Evolutionary conservation across 352 stramenopile genomes (phyloP).

Genomic region (Thalassiosira mediterranea): DNA sequence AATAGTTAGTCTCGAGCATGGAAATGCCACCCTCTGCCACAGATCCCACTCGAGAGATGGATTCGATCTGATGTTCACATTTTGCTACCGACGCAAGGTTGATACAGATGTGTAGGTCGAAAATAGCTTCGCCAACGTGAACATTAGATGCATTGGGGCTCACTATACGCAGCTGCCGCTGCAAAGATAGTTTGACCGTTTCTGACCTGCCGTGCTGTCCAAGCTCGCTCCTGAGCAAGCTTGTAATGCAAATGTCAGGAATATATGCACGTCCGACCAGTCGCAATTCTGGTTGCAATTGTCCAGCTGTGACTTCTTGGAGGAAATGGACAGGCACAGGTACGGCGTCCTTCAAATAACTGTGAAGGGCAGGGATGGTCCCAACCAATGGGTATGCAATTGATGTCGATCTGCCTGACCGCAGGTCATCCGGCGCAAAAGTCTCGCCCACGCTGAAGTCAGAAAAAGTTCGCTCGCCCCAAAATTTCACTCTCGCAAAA

Average conservation of each 20-base stretch:
- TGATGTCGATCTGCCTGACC: not conserved
- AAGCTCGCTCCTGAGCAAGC: not conserved
- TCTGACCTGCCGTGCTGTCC: not conserved
- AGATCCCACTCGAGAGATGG: not conserved
- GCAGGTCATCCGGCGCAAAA: not conserved
- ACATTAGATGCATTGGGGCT: not conserved
- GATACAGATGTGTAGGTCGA: constrained; percentile 40
- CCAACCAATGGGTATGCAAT: constrained; percentile 43
- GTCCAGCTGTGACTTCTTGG: not conserved
- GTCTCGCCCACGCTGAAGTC: not conserved
- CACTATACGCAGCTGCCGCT: constrained; percentile 12
- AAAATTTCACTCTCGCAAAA: constrained; percentile 47
- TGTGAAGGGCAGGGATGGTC: constrained; percentile 17
- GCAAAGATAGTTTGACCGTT: constrained; percentile 17
- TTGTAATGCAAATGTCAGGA: constrained; percentile 22
- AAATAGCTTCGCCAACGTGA: constrained; percentile 23
- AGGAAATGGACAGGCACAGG: constrained; percentile 40
- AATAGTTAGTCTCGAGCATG: no score
- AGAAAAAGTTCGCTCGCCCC: constrained; percentile 18
- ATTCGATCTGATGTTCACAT: not conserved
- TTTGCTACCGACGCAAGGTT: not conserved
- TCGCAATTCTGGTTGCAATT: not conserved
- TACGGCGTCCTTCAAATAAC: constrained; percentile 50
- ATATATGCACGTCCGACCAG: constrained; percentile 35
- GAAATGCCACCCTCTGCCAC: not conserved